phyloP scores from a whole-genome alignment of 176 grass and related monocot genomes.

The Tillandsia leiboldiana region DNA sequence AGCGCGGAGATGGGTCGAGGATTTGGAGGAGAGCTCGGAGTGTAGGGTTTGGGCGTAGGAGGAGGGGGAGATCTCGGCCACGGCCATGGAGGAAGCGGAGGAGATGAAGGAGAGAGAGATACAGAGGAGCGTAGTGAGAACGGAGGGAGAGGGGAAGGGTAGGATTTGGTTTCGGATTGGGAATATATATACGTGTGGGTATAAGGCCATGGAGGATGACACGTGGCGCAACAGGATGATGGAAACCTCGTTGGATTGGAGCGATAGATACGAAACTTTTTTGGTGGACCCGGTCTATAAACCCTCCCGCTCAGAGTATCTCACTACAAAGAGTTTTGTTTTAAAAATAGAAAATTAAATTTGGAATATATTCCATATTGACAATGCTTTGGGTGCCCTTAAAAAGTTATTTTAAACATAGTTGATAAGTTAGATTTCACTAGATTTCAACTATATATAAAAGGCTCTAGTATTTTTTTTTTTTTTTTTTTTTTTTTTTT shows the following conservation, averaged over 20 bases:
- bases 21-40: constrained; percentile 16
- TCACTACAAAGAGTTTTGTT: too few relatives aligned
- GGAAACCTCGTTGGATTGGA: background rate
- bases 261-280: constrained; percentile 2
- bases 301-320: too few relatives aligned
- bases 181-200: background rate
- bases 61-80: constrained; percentile 23
- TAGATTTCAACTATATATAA: too few relatives aligned
- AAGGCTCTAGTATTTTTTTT: too few relatives aligned
- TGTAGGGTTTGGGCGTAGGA: constrained; percentile 17
- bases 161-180: constrained; percentile 18
- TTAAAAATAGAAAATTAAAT: too few relatives aligned
- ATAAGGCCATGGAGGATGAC: constrained; percentile 10
- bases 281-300: constrained; percentile 6
- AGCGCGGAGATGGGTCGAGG: constrained; percentile 2
- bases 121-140: background rate
- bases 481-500: too few relatives aligned
- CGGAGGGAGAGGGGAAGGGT: background rate
- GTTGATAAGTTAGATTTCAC: too few relatives aligned
- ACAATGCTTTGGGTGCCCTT: too few relatives aligned
- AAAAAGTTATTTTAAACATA: too few relatives aligned
- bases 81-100: constrained; percentile 21
- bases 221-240: constrained; percentile 23
- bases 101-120: constrained; percentile 16
- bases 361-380: too few relatives aligned